Conservation (phyloP, 371 early-diverging fungal genomes). For the Thermomucor indicae-seudaticae region DNA sequence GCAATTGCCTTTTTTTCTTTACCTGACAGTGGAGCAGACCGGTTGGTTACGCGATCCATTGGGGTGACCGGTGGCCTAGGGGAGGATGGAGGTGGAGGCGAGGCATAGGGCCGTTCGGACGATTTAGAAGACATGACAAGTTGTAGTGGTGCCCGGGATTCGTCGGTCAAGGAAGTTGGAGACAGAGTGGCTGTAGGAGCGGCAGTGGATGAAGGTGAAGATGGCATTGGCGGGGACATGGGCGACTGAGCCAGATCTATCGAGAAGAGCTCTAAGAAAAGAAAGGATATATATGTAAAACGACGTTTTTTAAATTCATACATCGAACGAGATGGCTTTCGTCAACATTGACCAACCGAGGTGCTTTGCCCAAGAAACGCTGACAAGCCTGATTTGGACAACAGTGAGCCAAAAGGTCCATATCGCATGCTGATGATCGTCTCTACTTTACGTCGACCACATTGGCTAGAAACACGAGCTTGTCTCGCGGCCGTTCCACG, state of each 20-base stretch:
- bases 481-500: conserved; percentile 42
- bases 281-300: not conserved
- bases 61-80: not conserved
- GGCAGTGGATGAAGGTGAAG: not conserved
- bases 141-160: too few relatives aligned
- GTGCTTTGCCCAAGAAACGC: conserved; percentile 31
- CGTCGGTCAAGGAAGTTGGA: not conserved
- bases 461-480: conserved; percentile 41
- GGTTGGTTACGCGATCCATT: too few relatives aligned
- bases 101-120: not conserved
- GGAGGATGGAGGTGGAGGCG: not conserved
- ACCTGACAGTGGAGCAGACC: too few relatives aligned
- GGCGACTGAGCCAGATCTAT: not conserved
- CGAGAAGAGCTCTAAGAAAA: not conserved
- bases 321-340: conserved; percentile 39
- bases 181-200: not conserved
- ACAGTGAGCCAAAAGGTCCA: not conserved
- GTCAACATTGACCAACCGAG: conserved; percentile 43
- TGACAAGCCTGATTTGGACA: conserved; percentile 27
- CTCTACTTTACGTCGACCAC: conserved; percentile 47
- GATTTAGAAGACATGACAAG: too few relatives aligned
- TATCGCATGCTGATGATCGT: not conserved
- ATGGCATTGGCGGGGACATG: not conserved
- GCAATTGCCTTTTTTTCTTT: not conserved
- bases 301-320: conserved; percentile 7